Conservation (phyloP, 345 rosid genomes). For the Boechera divaricarpa region DNA sequence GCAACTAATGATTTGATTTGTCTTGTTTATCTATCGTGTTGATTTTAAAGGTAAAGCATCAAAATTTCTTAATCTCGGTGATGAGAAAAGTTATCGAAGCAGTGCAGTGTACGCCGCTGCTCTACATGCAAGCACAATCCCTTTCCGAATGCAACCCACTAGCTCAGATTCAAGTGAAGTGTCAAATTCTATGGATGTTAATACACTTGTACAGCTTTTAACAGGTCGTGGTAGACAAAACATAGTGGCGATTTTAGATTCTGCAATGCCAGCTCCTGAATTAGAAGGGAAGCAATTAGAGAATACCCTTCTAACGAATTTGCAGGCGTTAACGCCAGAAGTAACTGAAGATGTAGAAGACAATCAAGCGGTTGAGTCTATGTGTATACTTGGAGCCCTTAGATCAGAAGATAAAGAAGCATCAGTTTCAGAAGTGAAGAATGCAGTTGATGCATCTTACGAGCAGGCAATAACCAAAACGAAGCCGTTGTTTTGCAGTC, state of each 20-base stretch:
- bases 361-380: conserved; percentile 63
- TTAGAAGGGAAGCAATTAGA: conserved; percentile 54
- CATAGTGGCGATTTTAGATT: conserved; percentile 66
- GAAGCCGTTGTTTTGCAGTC: conserved; percentile 68
- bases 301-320: conserved; percentile 52
- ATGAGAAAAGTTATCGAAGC: conserved; percentile 77
- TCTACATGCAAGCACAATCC: conserved; percentile 70
- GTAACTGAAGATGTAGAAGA: conserved; percentile 68
- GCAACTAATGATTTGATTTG: not conserved
- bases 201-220: conserved; percentile 61
- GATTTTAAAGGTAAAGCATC: conserved; percentile 67
- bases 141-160: conserved; percentile 66
- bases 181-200: conserved; percentile 66
- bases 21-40: conserved; percentile 8
- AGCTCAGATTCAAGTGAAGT: conserved; percentile 57
- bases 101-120: conserved; percentile 93
- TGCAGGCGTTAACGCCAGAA: conserved; percentile 77
- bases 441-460: conserved; percentile 56
- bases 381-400: conserved; percentile 75
- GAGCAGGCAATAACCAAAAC: conserved; percentile 40
- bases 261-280: conserved; percentile 80
- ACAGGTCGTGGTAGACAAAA: conserved; percentile 75
- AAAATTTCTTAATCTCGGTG: conserved; percentile 55
- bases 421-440: conserved; percentile 69
- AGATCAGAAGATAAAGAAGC: conserved; percentile 60